Percentiles rank a stretch among this genome's conserved stretches.
These are phyloP conservation scores for Cryptococcus floricola DNA, from an alignment of 1,284 basidiomycete genomes.

Conservation along the genomic window DNA sequence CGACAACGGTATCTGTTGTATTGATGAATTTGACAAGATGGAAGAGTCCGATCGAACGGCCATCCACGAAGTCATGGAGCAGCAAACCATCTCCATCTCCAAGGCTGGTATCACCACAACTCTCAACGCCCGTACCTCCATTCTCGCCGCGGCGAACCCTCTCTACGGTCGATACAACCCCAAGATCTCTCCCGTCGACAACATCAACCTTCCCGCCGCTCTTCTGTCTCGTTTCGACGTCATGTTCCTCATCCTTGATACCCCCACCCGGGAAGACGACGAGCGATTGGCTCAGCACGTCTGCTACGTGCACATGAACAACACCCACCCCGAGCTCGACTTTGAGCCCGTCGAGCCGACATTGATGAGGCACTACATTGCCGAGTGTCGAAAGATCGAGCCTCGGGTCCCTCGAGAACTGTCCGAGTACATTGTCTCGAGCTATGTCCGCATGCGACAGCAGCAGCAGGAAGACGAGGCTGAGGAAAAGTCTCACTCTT, in stretches of 20 bases:
- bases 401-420: slow-evolving; percentile 82
- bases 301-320: slow-evolving; percentile 97
- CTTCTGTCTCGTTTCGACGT: slow-evolving; percentile 94
- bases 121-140: slow-evolving; percentile 95
- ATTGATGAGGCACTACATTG: slow-evolving; percentile 95
- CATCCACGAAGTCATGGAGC: slow-evolving; percentile 99
- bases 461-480: slow-evolving; percentile 86
- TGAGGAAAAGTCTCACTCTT: slow-evolving; percentile 82
- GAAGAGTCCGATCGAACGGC: slow-evolving; percentile 96
- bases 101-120: slow-evolving; percentile 99
- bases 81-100: slow-evolving; percentile 98
- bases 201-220: slow-evolving; percentile 98
- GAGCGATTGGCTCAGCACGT: slow-evolving; percentile 95
- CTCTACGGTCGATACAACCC: slow-evolving; percentile 97
- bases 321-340: slow-evolving; percentile 73
- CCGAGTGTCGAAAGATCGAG: slow-evolving; percentile 80
- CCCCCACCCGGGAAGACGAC: slow-evolving; percentile 88
- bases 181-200: slow-evolving; percentile 95
- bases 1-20: slow-evolving; percentile 99
- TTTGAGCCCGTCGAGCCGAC: slow-evolving; percentile 75
- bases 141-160: slow-evolving; percentile 96
- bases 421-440: slow-evolving; percentile 89
- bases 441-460: slow-evolving; percentile 92
- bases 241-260: slow-evolving; percentile 94
- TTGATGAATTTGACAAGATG: slow-evolving; percentile 99